Evolutionary conservation across 805 yeast species (phyloP), one percentile per base, ranked within the genome.

Genomic region (Candida yuanshanica): DNA sequence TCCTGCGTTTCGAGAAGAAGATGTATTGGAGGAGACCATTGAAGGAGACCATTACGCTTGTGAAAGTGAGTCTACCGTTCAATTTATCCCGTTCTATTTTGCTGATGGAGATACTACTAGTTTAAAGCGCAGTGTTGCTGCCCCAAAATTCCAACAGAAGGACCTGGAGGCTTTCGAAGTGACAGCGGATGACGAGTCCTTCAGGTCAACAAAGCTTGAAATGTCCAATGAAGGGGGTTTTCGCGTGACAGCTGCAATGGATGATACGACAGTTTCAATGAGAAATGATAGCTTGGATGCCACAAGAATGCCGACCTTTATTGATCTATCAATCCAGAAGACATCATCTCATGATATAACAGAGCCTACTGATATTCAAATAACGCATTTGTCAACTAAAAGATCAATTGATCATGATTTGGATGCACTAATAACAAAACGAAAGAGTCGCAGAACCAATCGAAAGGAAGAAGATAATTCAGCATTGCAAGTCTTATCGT

Each of bases 321-420:
- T 35, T n/a, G 35, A 38, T n/a, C 13, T 11, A n/a, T 8, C 25
- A 16, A 16, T 2, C 13, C 14, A 27, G 7, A 27, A 9, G 4
- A 27, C 31, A 14, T 7, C 31, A 14, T 18, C 16, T 27, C 16
- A 27, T 27, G 31, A n/a, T 12, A n/a, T 3, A 14, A 27, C 31
- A 3, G 31, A 27, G 10, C 31, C 18, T 14, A 27, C 31, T 14
- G 31, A 27, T 8, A 11, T 5, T 14, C 31, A 27, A 4, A 16
- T 7, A 18, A 27, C 18, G 8, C 3, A 3, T 4, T 14, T 14
- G 11, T n/a, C n/a, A n/a, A 33, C 12, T 1, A 51, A 47, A 32
- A 42, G 49, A 21, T 12, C 34, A 2, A 27, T 51, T 23, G 55
- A 53, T 38, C 48, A 46, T 13, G 55, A 53, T 5, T 33, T 53